A percentile compares a stretch with the other conserved stretches of the same genome.
Evolutionary conservation across 108 stramenopile genomes (phyloP).

Genomic region (Hondaea fermentalgiana): DNA sequence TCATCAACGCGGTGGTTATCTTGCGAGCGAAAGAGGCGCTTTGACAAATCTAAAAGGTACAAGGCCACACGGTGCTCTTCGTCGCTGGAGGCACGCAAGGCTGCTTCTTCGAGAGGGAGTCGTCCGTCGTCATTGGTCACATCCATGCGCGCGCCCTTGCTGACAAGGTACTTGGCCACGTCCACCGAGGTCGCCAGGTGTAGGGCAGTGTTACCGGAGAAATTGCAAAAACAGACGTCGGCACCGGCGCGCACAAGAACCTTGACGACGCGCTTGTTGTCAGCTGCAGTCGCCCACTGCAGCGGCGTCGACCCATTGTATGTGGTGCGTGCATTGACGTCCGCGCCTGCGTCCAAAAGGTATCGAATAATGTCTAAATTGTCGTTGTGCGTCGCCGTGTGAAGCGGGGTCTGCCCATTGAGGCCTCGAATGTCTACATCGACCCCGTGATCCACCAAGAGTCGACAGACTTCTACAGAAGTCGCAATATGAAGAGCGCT

Average conservation of each 20-base stretch:
- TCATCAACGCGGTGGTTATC: background rate
- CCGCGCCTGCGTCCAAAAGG: background rate
- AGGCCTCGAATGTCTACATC: background rate
- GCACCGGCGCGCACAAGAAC: background rate
- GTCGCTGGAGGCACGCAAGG: background rate
- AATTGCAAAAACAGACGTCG: background rate
- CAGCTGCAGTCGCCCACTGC: background rate
- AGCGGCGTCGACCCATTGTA: conserved; percentile 7
- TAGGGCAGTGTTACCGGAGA: background rate
- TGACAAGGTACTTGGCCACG: background rate
- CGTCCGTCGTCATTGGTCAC: background rate
- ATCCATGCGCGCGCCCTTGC: background rate
- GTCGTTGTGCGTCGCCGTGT: conserved; percentile 1
- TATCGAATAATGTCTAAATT: background rate
- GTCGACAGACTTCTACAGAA: background rate
- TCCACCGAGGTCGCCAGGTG: background rate
- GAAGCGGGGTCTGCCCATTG: background rate
- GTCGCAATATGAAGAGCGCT: background rate
- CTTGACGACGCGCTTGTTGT: conserved; percentile 15
- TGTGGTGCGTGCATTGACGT: background rate
- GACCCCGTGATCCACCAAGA: background rate
- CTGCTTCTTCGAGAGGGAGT: background rate
- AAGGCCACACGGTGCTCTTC: background rate
- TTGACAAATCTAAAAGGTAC: background rate
- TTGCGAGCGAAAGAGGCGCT: background rate